Percentiles rank a stretch among this genome's conserved stretches.
These are phyloP conservation scores for Cladosporium sp. DNA, from an alignment of 2,329 filamentous ascomycete species.

Conservation along the genomic window DNA sequence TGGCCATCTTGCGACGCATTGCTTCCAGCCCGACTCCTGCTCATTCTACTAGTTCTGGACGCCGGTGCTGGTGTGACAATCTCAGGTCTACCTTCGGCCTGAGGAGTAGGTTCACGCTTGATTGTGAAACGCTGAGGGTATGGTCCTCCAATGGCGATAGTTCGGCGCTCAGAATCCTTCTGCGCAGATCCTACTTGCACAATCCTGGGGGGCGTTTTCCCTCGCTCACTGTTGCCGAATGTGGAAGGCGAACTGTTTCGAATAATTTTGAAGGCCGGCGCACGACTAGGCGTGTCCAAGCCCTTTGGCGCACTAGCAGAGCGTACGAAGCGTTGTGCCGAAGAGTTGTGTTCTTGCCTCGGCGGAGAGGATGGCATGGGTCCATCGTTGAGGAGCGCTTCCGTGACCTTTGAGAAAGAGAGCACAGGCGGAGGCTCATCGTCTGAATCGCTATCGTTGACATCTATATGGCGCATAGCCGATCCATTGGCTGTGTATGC, in stretches of 20 bases:
- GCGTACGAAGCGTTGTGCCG: conserved; percentile 25
- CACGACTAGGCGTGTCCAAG: conserved; percentile 34
- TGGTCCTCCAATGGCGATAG: conserved; percentile 30
- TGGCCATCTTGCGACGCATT: conserved; percentile 33
- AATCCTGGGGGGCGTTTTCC: conserved; percentile 32
- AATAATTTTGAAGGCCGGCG: conserved; percentile 32
- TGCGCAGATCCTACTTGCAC: conserved; percentile 27
- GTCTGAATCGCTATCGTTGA: conserved; percentile 79
- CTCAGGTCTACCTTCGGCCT: conserved; percentile 22
- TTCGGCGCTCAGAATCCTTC: conserved; percentile 30
- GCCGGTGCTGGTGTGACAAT: conserved; percentile 35
- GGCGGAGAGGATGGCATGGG: conserved; percentile 56
- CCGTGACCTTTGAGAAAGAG: conserved; percentile 90
- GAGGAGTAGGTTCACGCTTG: conserved; percentile 31
- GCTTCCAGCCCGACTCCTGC: conserved; percentile 28
- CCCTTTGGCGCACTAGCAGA: conserved; percentile 25
- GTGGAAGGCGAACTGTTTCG: conserved; percentile 31
- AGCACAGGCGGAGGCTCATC: conserved; percentile 86
- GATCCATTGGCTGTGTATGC: conserved; percentile 44
- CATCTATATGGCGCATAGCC: conserved; percentile 46
- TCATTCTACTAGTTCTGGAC: conserved; percentile 28
- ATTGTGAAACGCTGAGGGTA: conserved; percentile 25
- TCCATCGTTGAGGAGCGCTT: conserved; percentile 65
- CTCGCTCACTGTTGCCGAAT: conserved; percentile 19
- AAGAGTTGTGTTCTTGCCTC: conserved; percentile 40